phyloP scores from a whole-genome alignment of 148 eudicot genomes.

The Rhododendron simsii region DNA sequence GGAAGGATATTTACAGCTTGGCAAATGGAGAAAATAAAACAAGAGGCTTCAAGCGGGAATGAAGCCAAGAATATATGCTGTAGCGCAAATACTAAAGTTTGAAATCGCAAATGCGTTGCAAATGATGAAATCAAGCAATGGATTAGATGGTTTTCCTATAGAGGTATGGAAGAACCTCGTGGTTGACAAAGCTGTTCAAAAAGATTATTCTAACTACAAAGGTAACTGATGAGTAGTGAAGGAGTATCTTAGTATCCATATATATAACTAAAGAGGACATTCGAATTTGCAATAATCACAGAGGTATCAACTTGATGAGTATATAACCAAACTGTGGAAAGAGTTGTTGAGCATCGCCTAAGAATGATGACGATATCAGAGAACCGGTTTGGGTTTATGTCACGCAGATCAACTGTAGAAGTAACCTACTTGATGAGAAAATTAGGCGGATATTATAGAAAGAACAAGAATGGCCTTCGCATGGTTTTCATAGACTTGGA shows the following conservation, averaged over 20 bases:
- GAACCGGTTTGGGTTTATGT: not conserved
- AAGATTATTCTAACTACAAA: not conserved
- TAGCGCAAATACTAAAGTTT: not conserved
- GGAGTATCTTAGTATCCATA: not conserved
- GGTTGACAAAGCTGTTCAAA: not conserved
- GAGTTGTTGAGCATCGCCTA: not conserved
- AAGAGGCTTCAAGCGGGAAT: not conserved
- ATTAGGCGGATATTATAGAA: not conserved
- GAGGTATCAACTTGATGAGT: not conserved
- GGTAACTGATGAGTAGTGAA: not conserved
- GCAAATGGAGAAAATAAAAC: not conserved
- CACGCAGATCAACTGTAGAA: not conserved
- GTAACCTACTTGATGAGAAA: not conserved
- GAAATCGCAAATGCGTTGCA: not conserved
- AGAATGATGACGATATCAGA: not conserved
- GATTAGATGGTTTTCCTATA: not conserved
- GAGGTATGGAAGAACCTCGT: not conserved
- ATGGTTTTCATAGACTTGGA: not conserved
- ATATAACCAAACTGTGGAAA: too few relatives aligned
- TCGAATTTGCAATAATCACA: not conserved
- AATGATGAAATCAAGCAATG: not conserved
- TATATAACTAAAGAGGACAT: not conserved
- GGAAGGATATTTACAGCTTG: not conserved
- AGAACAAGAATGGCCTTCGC: not conserved
- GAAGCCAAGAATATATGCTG: not conserved